Conservation (phyloP, 495 filamentous ascomycete species). For the Corynascus novoguineensis region DNA sequence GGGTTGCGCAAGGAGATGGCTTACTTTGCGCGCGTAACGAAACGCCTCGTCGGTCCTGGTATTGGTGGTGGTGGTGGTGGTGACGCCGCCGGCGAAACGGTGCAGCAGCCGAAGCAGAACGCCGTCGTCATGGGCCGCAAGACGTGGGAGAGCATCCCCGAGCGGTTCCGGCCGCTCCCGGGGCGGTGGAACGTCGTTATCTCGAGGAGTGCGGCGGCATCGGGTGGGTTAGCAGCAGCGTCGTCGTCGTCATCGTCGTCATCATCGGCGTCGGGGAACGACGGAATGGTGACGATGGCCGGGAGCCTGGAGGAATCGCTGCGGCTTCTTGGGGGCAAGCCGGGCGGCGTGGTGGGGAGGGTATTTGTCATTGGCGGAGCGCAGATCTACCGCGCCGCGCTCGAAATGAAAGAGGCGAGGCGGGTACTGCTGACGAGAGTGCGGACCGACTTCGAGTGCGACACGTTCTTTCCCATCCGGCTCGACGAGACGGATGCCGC, state of each 20-base stretch:
- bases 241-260: not conserved
- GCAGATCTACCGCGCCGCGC: slow-evolving; percentile 70
- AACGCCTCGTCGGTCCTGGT: slow-evolving; percentile 38
- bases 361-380: slow-evolving; percentile 87
- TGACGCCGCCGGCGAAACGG: too few relatives aligned
- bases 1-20: slow-evolving; percentile 82
- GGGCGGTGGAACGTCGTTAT: slow-evolving; percentile 75
- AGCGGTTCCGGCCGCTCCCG: slow-evolving; percentile 67
- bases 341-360: slow-evolving; percentile 34
- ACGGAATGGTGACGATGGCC: slow-evolving; percentile 24
- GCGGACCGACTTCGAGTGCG: slow-evolving; percentile 68
- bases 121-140: slow-evolving; percentile 96
- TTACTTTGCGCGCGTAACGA: slow-evolving; percentile 89
- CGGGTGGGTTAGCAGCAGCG: too few relatives aligned
- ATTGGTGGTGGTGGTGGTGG: not conserved
- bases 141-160: slow-evolving; percentile 85
- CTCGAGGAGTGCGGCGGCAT: slow-evolving; percentile 43
- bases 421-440: slow-evolving; percentile 62
- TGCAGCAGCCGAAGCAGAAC: slow-evolving; percentile 44
- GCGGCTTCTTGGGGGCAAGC: slow-evolving; percentile 22
- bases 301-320: slow-evolving; percentile 56
- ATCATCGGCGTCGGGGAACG: not conserved
- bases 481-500: slow-evolving; percentile 35
- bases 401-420: slow-evolving; percentile 45
- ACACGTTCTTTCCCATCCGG: slow-evolving; percentile 75